A percentile compares a stretch with the other conserved stretches of the same genome.
These are phyloP conservation scores for Allium cepa DNA, from an alignment of 106 monocot genomes.

Conservation along the genomic window DNA sequence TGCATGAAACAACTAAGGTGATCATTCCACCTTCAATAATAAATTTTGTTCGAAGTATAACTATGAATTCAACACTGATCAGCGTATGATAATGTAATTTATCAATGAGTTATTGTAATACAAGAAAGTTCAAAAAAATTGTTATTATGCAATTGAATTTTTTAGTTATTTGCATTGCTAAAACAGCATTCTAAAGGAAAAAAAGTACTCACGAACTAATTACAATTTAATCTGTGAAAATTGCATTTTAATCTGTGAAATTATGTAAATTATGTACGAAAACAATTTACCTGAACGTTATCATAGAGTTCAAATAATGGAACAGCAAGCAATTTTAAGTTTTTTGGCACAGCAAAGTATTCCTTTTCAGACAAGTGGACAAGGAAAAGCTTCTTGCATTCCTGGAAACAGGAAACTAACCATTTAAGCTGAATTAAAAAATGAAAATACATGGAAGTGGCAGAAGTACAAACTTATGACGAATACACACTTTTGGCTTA, in stretches of 20 bases:
- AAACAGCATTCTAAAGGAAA: no score
- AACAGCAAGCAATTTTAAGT: slow-evolving; percentile 95
- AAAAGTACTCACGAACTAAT: no score
- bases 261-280: not conserved
- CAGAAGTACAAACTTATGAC: not conserved
- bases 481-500: slow-evolving; percentile 76
- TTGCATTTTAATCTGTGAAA: not conserved
- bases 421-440: slow-evolving; percentile 6
- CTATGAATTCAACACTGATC: no score
- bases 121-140: no score
- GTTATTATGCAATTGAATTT: no score
- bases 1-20: no score
- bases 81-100: no score
- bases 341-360: slow-evolving; percentile 98
- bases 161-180: no score
- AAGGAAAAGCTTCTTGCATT: slow-evolving; percentile 94
- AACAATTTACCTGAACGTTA: slow-evolving; percentile 81
- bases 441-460: not conserved
- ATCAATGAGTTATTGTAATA: no score
- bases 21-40: no score
- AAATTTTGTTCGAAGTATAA: no score
- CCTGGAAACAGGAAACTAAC: slow-evolving; percentile 29
- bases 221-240: no score
- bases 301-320: slow-evolving; percentile 98
- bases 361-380: slow-evolving; percentile 91